These are phyloP conservation scores for Aspergillus clavatus DNA, from an alignment of 2,329 filamentous ascomycete genomes.

Conservation along the genomic window DNA sequence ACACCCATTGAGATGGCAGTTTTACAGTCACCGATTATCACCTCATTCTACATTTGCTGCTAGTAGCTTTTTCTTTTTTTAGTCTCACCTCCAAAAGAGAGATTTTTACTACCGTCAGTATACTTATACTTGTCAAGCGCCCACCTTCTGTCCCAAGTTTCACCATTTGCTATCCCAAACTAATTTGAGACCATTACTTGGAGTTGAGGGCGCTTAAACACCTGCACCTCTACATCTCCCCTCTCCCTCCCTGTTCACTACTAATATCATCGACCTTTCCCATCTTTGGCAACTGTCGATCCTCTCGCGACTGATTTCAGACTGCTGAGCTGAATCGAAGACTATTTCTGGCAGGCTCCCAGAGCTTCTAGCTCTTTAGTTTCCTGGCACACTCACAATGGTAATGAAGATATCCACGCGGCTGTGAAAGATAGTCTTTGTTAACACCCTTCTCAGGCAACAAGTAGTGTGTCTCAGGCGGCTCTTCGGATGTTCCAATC, in stretches of 20 bases:
- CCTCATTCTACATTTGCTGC: constrained; percentile 4
- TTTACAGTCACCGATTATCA: constrained; percentile 5
- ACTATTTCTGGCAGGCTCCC: constrained; percentile 3
- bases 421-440: neutral
- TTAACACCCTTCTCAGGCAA: neutral
- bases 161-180: neutral
- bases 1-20: neutral
- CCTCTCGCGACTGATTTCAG: neutral
- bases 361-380: constrained; percentile 3
- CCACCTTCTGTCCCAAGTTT: constrained; percentile 4
- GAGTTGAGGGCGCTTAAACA: constrained; percentile 2
- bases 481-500: constrained; percentile 7
- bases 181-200: neutral
- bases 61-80: constrained; percentile 11
- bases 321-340: neutral
- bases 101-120: constrained; percentile 1
- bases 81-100: neutral
- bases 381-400: constrained; percentile 4
- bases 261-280: neutral
- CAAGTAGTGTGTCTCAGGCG: neutral
- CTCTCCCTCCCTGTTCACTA: neutral
- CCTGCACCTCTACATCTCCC: neutral
- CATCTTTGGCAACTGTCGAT: neutral
- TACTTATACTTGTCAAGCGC: constrained; percentile 14
- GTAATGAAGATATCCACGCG: too few species aligned